Evolutionary conservation across 257 asterid species (phyloP), one percentile per base, ranked within the genome.

Genomic region (Nicotiana undulata): DNA sequence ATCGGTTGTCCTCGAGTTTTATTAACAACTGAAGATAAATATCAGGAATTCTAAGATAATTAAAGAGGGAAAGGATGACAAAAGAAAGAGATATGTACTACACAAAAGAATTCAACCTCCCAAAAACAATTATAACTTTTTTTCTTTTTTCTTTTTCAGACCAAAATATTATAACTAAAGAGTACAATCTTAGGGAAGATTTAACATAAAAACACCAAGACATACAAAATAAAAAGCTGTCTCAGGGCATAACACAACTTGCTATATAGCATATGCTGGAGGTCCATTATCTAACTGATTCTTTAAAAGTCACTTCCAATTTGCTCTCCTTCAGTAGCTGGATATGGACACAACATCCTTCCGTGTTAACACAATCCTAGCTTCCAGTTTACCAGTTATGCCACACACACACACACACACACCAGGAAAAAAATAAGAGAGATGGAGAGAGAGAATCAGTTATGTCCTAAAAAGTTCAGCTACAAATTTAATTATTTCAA

Each of bases 1-100:
- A 85, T 84, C 93, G 88, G 82, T 89, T 92, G 81, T 95, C 98
- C 74, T 88, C 96, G 82, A 93, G 84, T 86, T 93, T 88, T 74
- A 93, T 51, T 66, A 95, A 89, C 88, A 95, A 86, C 99, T 95
- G 93, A 85, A 85, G 80, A 40, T 75, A 74, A 84, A 15, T 63
- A 44, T 51, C 82, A 56, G 53, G 74, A 59, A 29, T 16, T 52
- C 8, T 44, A 76, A 61, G 81, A 53, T 53, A 70, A 20, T 70
- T 56, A 72, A 68, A 22, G 77, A 22, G 60, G 22, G 59, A 34
- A 72, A 72, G 26, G 15, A 72, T 72, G 34, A 20, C 59, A 72
- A n/a, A 12, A 46, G 60, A 72, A 72, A 72, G 37, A 72, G 60
- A 46, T 44, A 51, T 44, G 77, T 44, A 46, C 77, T 12, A 32